These are phyloP conservation scores for Aspergillus avenaceus DNA, from an alignment of 495 filamentous ascomycete genomes.

Conservation along the genomic window DNA sequence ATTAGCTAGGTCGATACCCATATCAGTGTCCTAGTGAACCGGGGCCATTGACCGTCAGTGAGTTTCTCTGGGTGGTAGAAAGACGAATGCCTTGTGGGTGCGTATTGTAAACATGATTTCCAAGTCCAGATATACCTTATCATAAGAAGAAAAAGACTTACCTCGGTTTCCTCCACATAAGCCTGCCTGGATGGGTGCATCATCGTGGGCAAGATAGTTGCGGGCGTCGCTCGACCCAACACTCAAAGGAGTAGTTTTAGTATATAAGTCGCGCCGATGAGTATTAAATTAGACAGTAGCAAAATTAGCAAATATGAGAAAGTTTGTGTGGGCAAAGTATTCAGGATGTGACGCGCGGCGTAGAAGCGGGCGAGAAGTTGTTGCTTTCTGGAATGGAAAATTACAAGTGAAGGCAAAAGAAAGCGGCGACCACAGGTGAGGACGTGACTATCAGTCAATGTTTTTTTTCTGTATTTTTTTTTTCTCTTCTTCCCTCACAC, in stretches of 20 bases:
- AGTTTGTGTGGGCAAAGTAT: too few relatives aligned
- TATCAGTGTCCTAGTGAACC: constrained; percentile 50
- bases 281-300: not conserved
- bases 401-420: too few relatives aligned
- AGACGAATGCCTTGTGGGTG: constrained; percentile 33
- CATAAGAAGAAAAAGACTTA: constrained; percentile 38
- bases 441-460: too few relatives aligned
- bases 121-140: constrained; percentile 16
- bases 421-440: too few relatives aligned
- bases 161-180: constrained; percentile 90
- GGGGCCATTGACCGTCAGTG: constrained; percentile 21
- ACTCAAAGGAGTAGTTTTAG: not conserved
- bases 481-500: too few relatives aligned
- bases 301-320: too few relatives aligned
- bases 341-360: too few relatives aligned
- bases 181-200: constrained; percentile 92
- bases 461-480: too few relatives aligned
- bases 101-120: constrained; percentile 25
- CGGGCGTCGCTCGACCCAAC: not conserved
- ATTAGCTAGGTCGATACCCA: constrained; percentile 72
- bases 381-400: too few relatives aligned
- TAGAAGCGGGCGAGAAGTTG: too few relatives aligned
- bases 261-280: not conserved
- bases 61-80: constrained; percentile 3
- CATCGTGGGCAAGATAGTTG: constrained; percentile 39